A percentile compares a stretch with the other conserved stretches of the same genome.
These are phyloP conservation scores for Colletotrichum navitas DNA, from an alignment of 2,329 filamentous ascomycete genomes.

Conservation along the genomic window DNA sequence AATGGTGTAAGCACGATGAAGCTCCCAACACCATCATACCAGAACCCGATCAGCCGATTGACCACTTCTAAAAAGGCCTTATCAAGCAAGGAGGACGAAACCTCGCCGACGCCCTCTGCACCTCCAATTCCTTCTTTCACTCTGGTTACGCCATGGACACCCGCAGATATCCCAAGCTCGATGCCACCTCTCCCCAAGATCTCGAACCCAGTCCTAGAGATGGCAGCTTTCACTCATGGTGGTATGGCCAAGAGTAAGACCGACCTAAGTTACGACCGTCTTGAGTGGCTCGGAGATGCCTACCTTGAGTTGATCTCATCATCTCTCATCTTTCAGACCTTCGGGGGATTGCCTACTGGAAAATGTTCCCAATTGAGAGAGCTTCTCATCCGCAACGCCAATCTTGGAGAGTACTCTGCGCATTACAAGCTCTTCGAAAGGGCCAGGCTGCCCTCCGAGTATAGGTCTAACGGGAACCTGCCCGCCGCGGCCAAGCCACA, in stretches of 20 bases:
- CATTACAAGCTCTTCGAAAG: conserved; percentile 78
- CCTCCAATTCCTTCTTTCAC: conserved; percentile 37
- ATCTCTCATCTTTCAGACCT: conserved; percentile 80
- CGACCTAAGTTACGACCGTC: conserved; percentile 77
- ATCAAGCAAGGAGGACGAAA: not conserved
- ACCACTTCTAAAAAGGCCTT: not conserved
- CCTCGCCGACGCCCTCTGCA: not conserved
- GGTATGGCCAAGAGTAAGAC: conserved; percentile 56
- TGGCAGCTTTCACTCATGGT: conserved; percentile 76
- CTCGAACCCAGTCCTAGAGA: conserved; percentile 69
- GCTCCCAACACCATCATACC: too few relatives aligned
- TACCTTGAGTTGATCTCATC: conserved; percentile 85
- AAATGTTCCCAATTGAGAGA: conserved; percentile 83
- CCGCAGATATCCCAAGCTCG: conserved; percentile 59
- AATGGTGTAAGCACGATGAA: not conserved
- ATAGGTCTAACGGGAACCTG: conserved; percentile 47
- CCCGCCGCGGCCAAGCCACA: conserved; percentile 54
- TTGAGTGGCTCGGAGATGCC: conserved; percentile 92
- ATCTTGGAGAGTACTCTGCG: conserved; percentile 76
- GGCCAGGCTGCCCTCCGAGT: conserved; percentile 67
- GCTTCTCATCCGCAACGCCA: conserved; percentile 83
- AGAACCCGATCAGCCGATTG: not conserved
- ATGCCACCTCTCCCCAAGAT: conserved; percentile 73
- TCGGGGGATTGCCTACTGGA: conserved; percentile 74
- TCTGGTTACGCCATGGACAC: conserved; percentile 62